These are phyloP conservation scores for Plasmodium cynomolgi DNA, from an alignment of 169 alveolate genomes.

Conservation along the genomic window DNA sequence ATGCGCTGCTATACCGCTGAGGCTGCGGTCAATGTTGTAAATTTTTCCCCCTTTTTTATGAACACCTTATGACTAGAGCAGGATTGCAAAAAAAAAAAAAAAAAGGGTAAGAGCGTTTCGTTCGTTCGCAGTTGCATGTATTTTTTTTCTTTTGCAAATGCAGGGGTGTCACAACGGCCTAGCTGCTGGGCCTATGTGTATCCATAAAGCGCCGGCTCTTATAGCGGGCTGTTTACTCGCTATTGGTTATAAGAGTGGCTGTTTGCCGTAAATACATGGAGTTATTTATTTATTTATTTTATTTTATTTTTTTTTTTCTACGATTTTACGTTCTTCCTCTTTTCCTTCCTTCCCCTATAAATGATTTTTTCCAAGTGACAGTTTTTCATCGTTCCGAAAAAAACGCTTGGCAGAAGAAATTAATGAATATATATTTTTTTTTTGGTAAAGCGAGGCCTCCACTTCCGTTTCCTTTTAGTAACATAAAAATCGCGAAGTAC, in stretches of 20 bases:
- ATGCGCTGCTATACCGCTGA: neutral
- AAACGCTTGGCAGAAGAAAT: neutral
- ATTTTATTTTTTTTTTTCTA: neutral
- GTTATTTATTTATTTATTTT: too few species aligned
- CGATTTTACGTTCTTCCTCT: neutral
- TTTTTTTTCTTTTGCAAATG: neutral
- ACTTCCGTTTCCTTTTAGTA: neutral
- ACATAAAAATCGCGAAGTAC: neutral
- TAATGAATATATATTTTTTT: neutral
- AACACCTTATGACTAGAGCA: neutral
- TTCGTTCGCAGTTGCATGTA: neutral
- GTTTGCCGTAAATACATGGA: neutral
- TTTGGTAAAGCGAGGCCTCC: neutral
- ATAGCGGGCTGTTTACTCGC: neutral
- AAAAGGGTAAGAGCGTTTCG: neutral
- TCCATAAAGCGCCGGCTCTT: neutral
- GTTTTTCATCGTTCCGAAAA: neutral
- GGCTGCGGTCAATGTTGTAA: neutral
- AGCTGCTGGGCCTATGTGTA: neutral
- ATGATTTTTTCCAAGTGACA: slow-evolving; percentile 5
- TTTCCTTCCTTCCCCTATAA: neutral
- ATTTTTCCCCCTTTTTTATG: neutral
- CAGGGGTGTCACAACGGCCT: neutral
- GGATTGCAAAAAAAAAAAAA: neutral
- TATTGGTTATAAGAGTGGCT: neutral